Evolutionary conservation across 2,329 filamentous ascomycete genomes (phyloP).

Genomic region (Colletotrichum camelliae): DNA sequence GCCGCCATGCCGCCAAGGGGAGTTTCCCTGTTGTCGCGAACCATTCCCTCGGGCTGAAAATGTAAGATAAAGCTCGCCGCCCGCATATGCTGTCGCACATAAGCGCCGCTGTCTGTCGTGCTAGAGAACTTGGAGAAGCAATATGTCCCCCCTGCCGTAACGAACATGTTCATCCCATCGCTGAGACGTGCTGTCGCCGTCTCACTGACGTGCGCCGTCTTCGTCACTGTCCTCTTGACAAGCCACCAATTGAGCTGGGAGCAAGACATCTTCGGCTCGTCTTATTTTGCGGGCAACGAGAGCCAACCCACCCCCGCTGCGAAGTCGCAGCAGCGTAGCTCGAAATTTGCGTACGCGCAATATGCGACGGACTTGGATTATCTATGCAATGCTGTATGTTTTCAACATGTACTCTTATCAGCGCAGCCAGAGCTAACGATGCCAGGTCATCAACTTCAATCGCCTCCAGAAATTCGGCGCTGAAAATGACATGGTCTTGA

Average conservation of each 20-base stretch:
- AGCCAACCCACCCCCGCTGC: not conserved
- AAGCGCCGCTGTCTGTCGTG: not conserved
- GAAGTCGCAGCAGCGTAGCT: not conserved
- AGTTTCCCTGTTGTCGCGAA: not conserved
- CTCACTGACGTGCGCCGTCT: not conserved
- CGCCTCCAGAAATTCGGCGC: conserved; percentile 45
- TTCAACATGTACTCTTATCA: not conserved
- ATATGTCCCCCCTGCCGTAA: not conserved
- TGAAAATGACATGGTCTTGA: conserved; percentile 48
- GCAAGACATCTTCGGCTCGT: not conserved
- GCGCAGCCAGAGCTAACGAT: not conserved
- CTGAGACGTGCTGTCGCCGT: not conserved
- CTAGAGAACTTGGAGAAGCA: not conserved
- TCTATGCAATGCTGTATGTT: conserved; percentile 47
- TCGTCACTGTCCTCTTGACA: not conserved
- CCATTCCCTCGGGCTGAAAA: not conserved
- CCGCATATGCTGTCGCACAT: not conserved
- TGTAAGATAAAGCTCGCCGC: not conserved
- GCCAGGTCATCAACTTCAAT: conserved; percentile 52
- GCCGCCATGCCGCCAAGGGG: not conserved
- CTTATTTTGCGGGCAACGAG: not conserved
- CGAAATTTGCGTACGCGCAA: conserved; percentile 51
- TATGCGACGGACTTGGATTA: conserved; percentile 54
- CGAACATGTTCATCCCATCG: not conserved
- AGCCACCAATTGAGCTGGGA: not conserved